Evolutionary conservation across 1,284 basidiomycete genomes (phyloP).

Genomic region (Fistulinella staudtii): DNA sequence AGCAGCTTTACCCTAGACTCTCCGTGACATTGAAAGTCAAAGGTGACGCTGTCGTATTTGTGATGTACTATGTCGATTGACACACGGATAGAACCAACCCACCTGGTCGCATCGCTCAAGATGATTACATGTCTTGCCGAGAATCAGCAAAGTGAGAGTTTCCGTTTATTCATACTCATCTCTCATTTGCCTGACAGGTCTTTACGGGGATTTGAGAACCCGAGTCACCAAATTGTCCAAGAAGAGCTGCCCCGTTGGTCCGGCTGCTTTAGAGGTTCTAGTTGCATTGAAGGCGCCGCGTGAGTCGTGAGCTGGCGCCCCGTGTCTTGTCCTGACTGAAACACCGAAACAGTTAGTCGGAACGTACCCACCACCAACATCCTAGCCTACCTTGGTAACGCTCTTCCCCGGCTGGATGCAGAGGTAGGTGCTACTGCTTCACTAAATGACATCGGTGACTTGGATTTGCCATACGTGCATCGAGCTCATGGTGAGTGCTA

Average conservation of each 20-base stretch:
- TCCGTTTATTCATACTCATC: too few relatives aligned
- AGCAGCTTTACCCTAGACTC: slow-evolving; percentile 3
- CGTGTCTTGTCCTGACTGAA: not conserved
- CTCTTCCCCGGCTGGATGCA: slow-evolving; percentile 10
- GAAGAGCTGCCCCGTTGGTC: not conserved
- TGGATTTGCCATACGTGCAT: not conserved
- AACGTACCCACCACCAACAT: slow-evolving; percentile 3
- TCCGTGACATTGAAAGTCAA: slow-evolving; percentile 1
- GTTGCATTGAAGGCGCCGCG: not conserved
- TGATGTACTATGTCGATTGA: not conserved
- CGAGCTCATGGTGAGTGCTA: too few relatives aligned
- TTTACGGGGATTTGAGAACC: not conserved
- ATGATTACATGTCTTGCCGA: slow-evolving; percentile 3
- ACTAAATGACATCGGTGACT: too few relatives aligned
- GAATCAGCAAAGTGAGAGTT: not conserved
- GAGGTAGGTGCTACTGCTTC: not conserved
- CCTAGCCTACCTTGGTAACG: slow-evolving; percentile 3
- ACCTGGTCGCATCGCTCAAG: slow-evolving; percentile 5
- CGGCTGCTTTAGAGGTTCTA: slow-evolving; percentile 4
- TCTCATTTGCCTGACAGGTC: not conserved
- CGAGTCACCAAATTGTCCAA: not conserved
- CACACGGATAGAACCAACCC: not conserved
- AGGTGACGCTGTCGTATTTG: not conserved
- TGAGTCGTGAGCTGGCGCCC: slow-evolving; percentile 7
- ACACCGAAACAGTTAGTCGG: not conserved